Evolutionary conservation across 1,284 basidiomycete species (phyloP).

Genomic region (Fistulina hepatica): DNA sequence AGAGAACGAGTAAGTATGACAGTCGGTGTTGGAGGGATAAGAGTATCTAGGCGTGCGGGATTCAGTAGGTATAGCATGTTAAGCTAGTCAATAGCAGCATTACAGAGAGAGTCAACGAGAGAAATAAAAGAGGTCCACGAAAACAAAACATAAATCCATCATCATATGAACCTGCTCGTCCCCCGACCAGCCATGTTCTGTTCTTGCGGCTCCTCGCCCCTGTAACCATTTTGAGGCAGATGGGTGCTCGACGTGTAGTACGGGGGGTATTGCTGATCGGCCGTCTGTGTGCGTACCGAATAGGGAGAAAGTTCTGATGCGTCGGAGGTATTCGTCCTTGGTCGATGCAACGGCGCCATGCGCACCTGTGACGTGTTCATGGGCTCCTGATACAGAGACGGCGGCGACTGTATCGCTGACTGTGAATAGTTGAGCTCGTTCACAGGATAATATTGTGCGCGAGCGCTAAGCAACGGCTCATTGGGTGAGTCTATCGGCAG

Average conservation of each 20-base stretch:
- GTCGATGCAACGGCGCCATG: slow-evolving; percentile 13
- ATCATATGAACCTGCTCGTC: background rate
- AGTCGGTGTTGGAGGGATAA: no score
- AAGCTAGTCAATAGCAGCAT: no score
- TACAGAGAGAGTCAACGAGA: no score
- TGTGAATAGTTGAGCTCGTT: slow-evolving; percentile 7
- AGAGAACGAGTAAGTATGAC: no score
- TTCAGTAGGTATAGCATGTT: no score
- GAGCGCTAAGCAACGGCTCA: slow-evolving; percentile 16
- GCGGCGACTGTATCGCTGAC: slow-evolving; percentile 8
- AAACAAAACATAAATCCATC: no score
- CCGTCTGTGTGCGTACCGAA: no score
- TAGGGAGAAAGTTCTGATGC: background rate
- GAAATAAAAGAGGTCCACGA: no score
- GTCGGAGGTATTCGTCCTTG: slow-evolving; percentile 4
- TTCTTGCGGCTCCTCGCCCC: background rate
- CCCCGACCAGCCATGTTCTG: slow-evolving; percentile 1
- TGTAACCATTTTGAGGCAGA: background rate
- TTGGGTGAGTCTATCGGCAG: slow-evolving; percentile 13
- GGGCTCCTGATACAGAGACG: slow-evolving; percentile 14
- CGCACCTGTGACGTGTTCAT: slow-evolving; percentile 12
- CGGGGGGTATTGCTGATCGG: background rate
- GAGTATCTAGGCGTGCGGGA: no score
- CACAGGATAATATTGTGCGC: slow-evolving; percentile 5
- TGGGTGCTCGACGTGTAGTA: no score